Conservation (phyloP, 1,284 basidiomycete species). For the Leccinum angustisporum region DNA sequence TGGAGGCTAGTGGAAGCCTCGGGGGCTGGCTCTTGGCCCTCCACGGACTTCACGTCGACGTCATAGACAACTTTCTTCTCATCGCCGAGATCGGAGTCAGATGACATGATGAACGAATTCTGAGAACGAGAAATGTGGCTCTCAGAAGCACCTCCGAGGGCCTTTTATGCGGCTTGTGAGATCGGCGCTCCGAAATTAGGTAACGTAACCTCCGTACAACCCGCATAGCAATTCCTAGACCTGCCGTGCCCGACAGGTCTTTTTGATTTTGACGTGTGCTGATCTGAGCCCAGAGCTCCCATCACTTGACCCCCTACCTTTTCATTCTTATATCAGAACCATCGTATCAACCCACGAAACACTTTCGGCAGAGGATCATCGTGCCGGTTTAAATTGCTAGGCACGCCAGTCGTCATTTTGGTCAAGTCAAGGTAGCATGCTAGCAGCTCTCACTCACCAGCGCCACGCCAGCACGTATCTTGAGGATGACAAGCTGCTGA, state of each 20-base stretch:
- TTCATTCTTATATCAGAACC: background rate
- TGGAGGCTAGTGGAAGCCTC: constrained; percentile 13
- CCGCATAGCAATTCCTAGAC: background rate
- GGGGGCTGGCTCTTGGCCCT: constrained; percentile 7
- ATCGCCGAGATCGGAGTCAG: background rate
- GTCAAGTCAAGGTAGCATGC: background rate
- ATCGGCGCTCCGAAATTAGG: background rate
- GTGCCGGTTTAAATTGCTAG: background rate
- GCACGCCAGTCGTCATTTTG: background rate
- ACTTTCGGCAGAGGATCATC: background rate
- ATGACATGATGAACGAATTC: constrained; percentile 15
- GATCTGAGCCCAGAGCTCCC: background rate
- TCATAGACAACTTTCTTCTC: constrained; percentile 3
- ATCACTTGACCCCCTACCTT: background rate
- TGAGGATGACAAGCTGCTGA: background rate
- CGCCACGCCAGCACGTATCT: background rate
- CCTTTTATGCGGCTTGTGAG: background rate
- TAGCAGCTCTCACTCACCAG: background rate
- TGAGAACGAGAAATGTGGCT: background rate
- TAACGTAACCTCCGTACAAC: background rate
- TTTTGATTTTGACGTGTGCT: background rate
- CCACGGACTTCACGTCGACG: constrained; percentile 4
- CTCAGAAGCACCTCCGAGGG: background rate
- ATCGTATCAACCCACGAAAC: background rate
- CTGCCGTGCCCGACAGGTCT: background rate